Base-by-base conservation (phyloP, 2,329 filamentous ascomycete genomes). In the Aspergillus chevalieri region DNA sequence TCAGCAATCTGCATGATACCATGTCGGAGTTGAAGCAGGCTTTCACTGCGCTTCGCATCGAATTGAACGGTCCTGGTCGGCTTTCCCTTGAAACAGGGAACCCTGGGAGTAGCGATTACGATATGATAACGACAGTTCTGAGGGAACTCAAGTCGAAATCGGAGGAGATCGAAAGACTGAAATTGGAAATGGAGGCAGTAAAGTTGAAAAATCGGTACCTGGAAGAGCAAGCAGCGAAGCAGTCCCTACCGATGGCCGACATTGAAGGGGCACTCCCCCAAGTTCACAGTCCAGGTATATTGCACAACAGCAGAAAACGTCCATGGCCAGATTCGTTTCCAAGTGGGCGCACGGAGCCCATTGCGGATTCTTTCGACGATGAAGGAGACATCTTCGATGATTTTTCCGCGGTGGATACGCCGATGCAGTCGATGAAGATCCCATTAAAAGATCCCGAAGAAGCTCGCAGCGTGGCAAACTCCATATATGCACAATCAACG, bases 21-120 rank as follows among this genome's bases (percentile, higher is more conserved):
- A 71, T 71, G 67, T 58, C 60, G 26, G 68, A 70, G 50, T 50
- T 71, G 24, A 70, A 70, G 51, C 54, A 65, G 43, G 64, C 66
- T n/a, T 70, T 71, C 43, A 69, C 61, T 4, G 56, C 66, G 2
- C 58, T 71, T 43, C 65, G 66, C 15, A 64, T 70, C 14, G 67
- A 71, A 46, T 44, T 71, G 17, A 68, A 70, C 33, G 60, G 57
- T 4, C 62, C 66, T 0, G 60, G 49, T 5, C 56, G 58, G 2
- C 53, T 58, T 21, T 21, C 52, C 0, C 51, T 53, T n/a, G 65
- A 66, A 5, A 44, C 51, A 5, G 56, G 56, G 12, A 47, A 47
- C 6, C 45, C 51, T 2, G 48, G 58, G 9, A 57, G 55, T 12
- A 57, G 57, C 17, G 58, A 61, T 6, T 67, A 69, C 46, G 62